These are phyloP conservation scores for Rosa multiflora DNA, from an alignment of 306 rosid genomes.

Conservation along the genomic window DNA sequence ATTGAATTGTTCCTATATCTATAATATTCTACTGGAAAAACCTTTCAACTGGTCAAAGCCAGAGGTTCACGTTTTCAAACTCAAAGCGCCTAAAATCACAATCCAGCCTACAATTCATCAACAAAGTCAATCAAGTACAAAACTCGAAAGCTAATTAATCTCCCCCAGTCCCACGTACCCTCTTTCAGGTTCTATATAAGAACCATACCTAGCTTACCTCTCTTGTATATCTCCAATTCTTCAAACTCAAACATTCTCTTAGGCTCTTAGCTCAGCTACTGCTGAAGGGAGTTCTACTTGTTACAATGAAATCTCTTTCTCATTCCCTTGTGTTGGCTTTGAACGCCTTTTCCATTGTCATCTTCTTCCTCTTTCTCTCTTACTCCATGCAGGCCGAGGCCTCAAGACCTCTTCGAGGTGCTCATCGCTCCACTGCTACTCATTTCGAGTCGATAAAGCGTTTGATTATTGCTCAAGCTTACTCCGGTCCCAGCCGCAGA, in stretches of 20 bases:
- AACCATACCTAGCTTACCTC: neutral
- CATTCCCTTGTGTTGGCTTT: slow-evolving; percentile 26
- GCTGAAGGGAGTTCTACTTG: neutral
- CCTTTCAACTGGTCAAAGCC: slow-evolving; percentile 30
- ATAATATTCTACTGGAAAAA: neutral
- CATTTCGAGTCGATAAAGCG: neutral
- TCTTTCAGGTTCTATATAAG: slow-evolving; percentile 8
- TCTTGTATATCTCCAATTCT: slow-evolving; percentile 10
- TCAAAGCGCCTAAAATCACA: slow-evolving; percentile 19
- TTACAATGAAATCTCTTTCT: slow-evolving; percentile 27
- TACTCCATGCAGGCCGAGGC: slow-evolving; percentile 41
- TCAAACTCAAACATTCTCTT: neutral
- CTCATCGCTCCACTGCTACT: neutral
- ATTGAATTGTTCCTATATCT: slow-evolving; percentile 30
- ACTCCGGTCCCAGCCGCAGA: slow-evolving; percentile 45
- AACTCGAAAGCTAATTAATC: neutral
- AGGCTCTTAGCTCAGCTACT: neutral
- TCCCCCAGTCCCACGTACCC: neutral
- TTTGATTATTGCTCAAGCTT: slow-evolving; percentile 27
- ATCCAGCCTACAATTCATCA: slow-evolving; percentile 13
- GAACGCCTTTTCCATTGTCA: slow-evolving; percentile 32
- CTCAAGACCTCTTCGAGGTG: slow-evolving; percentile 32
- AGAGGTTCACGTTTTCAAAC: slow-evolving; percentile 23
- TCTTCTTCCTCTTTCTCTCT: slow-evolving; percentile 50
- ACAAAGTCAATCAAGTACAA: slow-evolving; percentile 33